Conservation (phyloP, 2,329 filamentous ascomycete species). For the Ilyonectria robusta region DNA sequence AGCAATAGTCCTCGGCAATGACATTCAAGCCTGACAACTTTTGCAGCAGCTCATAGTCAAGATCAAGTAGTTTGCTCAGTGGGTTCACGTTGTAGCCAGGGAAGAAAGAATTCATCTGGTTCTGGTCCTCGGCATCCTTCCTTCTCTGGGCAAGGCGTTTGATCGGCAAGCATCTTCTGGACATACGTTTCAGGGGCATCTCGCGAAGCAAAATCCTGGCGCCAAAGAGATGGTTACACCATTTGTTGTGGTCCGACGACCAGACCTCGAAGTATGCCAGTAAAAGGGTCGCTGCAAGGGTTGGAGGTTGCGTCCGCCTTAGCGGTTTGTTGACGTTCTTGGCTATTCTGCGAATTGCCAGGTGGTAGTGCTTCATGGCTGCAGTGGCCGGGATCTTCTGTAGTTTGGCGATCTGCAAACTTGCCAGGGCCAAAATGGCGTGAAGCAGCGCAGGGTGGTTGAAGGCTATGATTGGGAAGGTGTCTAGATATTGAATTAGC, state of each 20-base stretch:
- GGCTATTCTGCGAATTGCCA: conserved; percentile 83
- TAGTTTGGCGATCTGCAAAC: conserved; percentile 88
- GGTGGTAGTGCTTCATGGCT: conserved; percentile 92
- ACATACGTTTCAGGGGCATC: conserved; percentile 83
- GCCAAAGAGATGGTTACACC: conserved; percentile 92
- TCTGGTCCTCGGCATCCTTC: conserved; percentile 55
- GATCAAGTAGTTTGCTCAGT: conserved; percentile 51
- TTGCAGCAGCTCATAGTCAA: conserved; percentile 60
- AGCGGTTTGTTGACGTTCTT: conserved; percentile 79
- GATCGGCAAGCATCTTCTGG: conserved; percentile 76
- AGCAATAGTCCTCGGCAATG: conserved; percentile 56
- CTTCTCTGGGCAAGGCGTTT: conserved; percentile 60
- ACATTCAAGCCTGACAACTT: conserved; percentile 59
- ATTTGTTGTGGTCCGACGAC: conserved; percentile 94
- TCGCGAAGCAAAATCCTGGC: conserved; percentile 86
- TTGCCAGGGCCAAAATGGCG: conserved; percentile 88
- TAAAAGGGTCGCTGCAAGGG: conserved; percentile 88
- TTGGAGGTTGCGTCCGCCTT: conserved; percentile 81
- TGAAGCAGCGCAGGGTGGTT: conserved; percentile 90
- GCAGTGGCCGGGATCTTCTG: conserved; percentile 81
- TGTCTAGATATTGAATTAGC: conserved; percentile 66
- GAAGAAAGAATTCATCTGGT: conserved; percentile 49
- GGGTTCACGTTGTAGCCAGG: conserved; percentile 38
- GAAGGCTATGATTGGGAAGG: conserved; percentile 85
- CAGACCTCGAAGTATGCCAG: conserved; percentile 95